Evolutionary conservation across 129 eudicot species (phyloP).

Genomic region (Sambucus nigra): DNA sequence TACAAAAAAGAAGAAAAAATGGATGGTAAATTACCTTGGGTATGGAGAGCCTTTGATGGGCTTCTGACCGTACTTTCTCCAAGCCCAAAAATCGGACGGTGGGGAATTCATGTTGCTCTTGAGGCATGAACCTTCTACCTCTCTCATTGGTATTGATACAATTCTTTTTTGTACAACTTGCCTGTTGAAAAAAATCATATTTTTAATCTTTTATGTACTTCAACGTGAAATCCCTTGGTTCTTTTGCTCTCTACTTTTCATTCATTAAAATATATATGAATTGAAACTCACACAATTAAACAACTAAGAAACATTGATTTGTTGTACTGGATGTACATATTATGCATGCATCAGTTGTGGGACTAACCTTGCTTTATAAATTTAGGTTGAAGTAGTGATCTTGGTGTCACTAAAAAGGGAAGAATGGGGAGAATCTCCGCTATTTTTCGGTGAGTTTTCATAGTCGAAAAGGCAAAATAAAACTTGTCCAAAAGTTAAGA

Average conservation of each 20-base stretch:
- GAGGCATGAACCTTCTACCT: conserved; percentile 54
- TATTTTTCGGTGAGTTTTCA: conserved; percentile 50
- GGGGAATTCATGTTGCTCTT: conserved; percentile 67
- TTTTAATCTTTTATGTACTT: conserved; percentile 16
- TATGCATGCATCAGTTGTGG: no score
- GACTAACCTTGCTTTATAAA: conserved; percentile 65
- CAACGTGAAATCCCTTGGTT: background rate
- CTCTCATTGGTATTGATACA: conserved; percentile 62
- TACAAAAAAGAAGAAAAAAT: no score
- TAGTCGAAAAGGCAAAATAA: no score
- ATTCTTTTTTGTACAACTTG: conserved; percentile 60
- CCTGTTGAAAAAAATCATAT: conserved; percentile 29
- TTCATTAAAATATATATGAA: no score
- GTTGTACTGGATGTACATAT: no score
- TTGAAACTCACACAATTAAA: background rate
- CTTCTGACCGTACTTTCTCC: conserved; percentile 96
- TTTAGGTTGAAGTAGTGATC: conserved; percentile 45
- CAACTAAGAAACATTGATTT: background rate
- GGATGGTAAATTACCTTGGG: conserved; percentile 50
- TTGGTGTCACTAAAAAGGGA: conserved; percentile 32
- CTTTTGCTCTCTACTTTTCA: background rate
- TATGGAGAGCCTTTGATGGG: conserved; percentile 98
- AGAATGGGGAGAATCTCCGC: conserved; percentile 62
- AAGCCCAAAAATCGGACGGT: conserved; percentile 96
- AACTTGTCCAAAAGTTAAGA: no score